Percentiles rank a stretch among this genome's conserved stretches.
Conservation (phyloP, 2,329 filamentous ascomycete genomes). For the Phyllosticta ampelicida region DNA sequence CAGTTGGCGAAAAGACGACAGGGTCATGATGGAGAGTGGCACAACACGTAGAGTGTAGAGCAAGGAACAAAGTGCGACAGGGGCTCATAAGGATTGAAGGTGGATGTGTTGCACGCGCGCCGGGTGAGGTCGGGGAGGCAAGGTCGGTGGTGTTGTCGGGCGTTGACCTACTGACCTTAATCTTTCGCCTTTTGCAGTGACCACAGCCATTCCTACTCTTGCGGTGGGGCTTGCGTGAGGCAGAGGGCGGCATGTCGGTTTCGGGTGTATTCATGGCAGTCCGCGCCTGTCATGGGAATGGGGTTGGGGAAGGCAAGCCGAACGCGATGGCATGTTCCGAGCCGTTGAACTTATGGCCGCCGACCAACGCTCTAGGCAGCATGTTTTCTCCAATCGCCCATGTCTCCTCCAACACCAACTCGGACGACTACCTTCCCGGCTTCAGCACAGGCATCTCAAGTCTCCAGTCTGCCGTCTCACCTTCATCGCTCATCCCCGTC, state of each 20-base stretch:
- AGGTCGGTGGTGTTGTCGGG: neutral
- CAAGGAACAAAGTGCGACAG: neutral
- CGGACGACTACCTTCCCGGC: no score
- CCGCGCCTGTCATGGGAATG: neutral
- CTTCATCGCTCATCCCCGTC: neutral
- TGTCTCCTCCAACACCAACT: neutral
- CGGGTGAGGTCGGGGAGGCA: neutral
- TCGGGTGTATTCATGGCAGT: neutral
- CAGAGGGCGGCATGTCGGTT: slow-evolving; percentile 2
- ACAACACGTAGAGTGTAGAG: neutral
- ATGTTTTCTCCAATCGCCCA: neutral
- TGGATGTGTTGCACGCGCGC: neutral
- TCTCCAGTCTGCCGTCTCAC: neutral
- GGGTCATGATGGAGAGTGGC: neutral
- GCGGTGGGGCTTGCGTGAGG: slow-evolving; percentile 5
- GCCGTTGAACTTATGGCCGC: neutral
- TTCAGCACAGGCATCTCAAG: neutral
- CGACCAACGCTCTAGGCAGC: neutral
- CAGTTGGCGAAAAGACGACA: neutral
- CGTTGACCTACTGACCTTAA: neutral
- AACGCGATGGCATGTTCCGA: neutral
- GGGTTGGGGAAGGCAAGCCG: neutral
- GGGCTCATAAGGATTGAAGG: neutral
- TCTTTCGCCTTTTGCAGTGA: slow-evolving; percentile 9
- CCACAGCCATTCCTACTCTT: slow-evolving; percentile 8